Evolutionary conservation across 164 flowering plant species (phyloP).

Genomic region (Chimonanthus salicifolius): DNA sequence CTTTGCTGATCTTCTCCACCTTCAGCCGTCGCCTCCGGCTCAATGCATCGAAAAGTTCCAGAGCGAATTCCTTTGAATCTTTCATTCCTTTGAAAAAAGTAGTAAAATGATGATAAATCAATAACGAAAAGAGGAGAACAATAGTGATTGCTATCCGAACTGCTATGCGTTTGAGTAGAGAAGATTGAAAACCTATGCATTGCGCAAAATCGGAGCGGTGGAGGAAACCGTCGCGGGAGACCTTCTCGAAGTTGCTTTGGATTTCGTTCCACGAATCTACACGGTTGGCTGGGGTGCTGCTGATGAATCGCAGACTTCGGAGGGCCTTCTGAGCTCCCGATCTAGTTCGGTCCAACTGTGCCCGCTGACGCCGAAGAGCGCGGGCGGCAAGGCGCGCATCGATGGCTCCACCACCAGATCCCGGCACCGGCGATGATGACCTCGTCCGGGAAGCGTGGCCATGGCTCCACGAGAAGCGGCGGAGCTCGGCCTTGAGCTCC

Average conservation of each 20-base stretch:
- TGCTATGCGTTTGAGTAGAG: not conserved
- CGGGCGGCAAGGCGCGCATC: conserved; percentile 75
- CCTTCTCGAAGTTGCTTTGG: conserved; percentile 54
- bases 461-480: conserved; percentile 79
- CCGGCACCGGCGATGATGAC: conserved; percentile 12
- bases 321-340: conserved; percentile 92
- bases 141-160: not conserved
- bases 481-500: conserved; percentile 84
- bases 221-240: conserved; percentile 65
- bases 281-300: conserved; percentile 32
- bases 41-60: conserved; percentile 86
- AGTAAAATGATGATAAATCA: not conserved
- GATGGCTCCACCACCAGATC: conserved; percentile 16
- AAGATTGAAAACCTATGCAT: conserved; percentile 66
- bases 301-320: conserved; percentile 77
- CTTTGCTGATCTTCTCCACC: conserved; percentile 69
- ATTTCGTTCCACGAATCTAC: conserved; percentile 78
- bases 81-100: conserved; percentile 54
- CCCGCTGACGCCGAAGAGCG: conserved; percentile 66
- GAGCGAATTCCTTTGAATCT: conserved; percentile 91
- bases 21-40: conserved; percentile 69
- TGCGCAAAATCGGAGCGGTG: conserved; percentile 80
- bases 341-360: conserved; percentile 80
- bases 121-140: not conserved
- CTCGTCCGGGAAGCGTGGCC: conserved; percentile 38